Evolutionary conservation across 768 basidiomycete species (phyloP).

Genomic region (Trametes cubensis): DNA sequence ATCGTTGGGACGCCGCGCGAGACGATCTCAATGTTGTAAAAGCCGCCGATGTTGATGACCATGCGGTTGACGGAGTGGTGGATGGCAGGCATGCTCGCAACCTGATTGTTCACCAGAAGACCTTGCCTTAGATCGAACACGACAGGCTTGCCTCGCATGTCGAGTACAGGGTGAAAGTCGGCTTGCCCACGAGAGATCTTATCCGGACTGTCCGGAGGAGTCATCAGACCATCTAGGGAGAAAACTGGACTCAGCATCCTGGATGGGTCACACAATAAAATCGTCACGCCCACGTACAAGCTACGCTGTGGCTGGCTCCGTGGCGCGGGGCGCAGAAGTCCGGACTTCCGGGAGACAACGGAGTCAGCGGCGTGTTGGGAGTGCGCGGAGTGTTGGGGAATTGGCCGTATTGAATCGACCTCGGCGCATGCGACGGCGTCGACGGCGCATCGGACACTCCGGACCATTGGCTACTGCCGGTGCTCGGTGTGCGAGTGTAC

Average conservation of each 20-base stretch:
- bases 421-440: conserved; percentile 26
- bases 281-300: conserved; percentile 19
- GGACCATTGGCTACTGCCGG: conserved; percentile 8
- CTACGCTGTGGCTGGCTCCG: conserved; percentile 1
- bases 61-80: conserved; percentile 17
- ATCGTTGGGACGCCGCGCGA: conserved; percentile 13
- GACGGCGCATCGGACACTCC: conserved; percentile 18
- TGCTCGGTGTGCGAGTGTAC: conserved; percentile 20
- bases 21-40: conserved; percentile 9
- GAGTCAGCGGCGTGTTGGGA: conserved; percentile 13
- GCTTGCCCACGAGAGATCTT: conserved; percentile 10
- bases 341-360: conserved; percentile 9
- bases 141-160: background rate
- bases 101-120: background rate
- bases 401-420: conserved; percentile 2
- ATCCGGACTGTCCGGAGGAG: conserved; percentile 25
- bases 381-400: conserved; percentile 24
- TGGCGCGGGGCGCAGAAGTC: conserved; percentile 13
- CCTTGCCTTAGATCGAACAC: conserved; percentile 18
- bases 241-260: conserved; percentile 8
- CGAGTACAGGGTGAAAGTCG: conserved; percentile 18
- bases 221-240: conserved; percentile 27
- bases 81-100: conserved; percentile 9
- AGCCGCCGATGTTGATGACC: conserved; percentile 9
- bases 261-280: conserved; percentile 15